Conservation (phyloP, 805 yeast species). For the Grigorovia jiainica region DNA sequence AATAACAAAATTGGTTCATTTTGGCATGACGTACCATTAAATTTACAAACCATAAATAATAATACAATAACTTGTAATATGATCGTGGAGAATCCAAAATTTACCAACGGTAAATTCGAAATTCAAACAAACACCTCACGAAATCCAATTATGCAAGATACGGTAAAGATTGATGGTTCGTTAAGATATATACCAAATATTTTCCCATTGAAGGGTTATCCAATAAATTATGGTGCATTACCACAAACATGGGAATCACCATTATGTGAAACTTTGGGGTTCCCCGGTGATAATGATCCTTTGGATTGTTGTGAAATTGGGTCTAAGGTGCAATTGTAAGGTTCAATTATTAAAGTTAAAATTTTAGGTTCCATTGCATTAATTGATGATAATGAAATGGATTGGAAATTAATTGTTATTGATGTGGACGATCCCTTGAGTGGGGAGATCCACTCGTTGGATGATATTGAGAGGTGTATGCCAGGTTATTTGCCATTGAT, state of each 20-base stretch:
- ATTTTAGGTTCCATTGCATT: conserved; percentile 69
- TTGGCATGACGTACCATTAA: conserved; percentile 66
- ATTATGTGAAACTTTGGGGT: conserved; percentile 34
- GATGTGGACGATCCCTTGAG: conserved; percentile 61
- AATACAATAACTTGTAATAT: conserved; percentile 40
- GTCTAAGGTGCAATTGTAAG: conserved; percentile 43
- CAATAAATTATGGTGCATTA: conserved; percentile 80
- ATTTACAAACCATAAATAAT: conserved; percentile 33
- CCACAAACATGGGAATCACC: conserved; percentile 98
- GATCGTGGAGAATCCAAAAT: conserved; percentile 71
- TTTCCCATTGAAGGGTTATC: conserved; percentile 77
- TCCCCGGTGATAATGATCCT: conserved; percentile 89
- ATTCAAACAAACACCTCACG: conserved; percentile 46
- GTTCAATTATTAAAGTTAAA: conserved; percentile 58
- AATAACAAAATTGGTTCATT: conserved; percentile 45
- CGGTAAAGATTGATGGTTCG: conserved; percentile 55
- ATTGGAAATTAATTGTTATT: conserved; percentile 82
- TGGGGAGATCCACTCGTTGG: conserved; percentile 45
- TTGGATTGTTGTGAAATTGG: conserved; percentile 92
- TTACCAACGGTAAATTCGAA: conserved; percentile 81
- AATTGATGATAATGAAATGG: conserved; percentile 91
- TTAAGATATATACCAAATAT: conserved; percentile 69
- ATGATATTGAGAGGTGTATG: conserved; percentile 56
- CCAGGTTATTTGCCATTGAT: conserved; percentile 67
- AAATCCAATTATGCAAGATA: conserved; percentile 77